Evolutionary conservation across 352 stramenopile genomes (phyloP).

Genomic region (Achlya hypogyna): DNA sequence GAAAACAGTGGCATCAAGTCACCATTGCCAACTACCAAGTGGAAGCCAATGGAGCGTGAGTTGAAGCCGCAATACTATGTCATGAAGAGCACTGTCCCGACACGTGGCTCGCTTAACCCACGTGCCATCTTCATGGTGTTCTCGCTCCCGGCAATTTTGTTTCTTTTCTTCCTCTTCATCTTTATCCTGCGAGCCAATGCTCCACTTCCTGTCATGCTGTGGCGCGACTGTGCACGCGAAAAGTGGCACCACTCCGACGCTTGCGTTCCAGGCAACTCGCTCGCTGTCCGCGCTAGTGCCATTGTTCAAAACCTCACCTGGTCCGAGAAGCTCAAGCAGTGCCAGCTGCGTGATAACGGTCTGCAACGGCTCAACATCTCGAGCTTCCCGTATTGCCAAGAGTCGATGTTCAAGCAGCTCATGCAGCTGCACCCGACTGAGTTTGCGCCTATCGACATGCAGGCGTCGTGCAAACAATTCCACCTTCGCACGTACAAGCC

Average conservation of each 20-base stretch:
- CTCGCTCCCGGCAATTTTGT: constrained; percentile 10
- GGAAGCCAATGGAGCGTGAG: neutral
- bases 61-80: constrained; percentile 5
- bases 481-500: constrained; percentile 6
- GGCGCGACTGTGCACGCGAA: constrained; percentile 6
- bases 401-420: constrained; percentile 19
- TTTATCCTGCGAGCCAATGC: constrained; percentile 16
- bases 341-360: constrained; percentile 2
- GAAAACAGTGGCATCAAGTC: neutral
- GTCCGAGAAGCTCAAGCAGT: constrained; percentile 12
- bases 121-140: constrained; percentile 9
- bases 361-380: constrained; percentile 4
- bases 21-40: neutral
- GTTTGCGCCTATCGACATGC: constrained; percentile 19
- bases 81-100: constrained; percentile 1
- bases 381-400: constrained; percentile 13
- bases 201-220: constrained; percentile 8
- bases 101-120: neutral
- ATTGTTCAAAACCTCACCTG: constrained; percentile 11
- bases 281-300: neutral
- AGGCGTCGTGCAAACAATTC: constrained; percentile 12
- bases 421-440: constrained; percentile 9
- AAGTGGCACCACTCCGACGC: constrained; percentile 10
- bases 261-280: neutral
- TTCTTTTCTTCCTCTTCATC: constrained; percentile 20